phyloP scores from a whole-genome alignment of 257 asterid species.

The Solanum neorickii region DNA sequence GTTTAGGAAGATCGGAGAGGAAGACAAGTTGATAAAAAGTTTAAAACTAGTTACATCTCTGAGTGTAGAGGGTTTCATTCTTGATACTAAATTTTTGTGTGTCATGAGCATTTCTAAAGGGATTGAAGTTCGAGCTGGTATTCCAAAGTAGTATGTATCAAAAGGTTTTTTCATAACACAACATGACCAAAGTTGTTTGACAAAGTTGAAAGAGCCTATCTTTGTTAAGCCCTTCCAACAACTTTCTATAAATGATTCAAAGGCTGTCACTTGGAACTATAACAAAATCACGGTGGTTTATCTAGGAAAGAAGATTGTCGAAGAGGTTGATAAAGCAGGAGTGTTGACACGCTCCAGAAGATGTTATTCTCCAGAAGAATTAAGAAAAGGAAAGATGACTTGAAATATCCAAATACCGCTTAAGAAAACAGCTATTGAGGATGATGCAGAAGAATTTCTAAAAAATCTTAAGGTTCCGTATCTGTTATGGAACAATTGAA shows the following conservation, averaged over 20 bases:
- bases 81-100: background rate
- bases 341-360: background rate
- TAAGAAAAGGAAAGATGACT: background rate
- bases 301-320: background rate
- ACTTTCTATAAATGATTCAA: background rate
- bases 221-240: background rate
- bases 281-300: background rate
- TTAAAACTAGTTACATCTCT: background rate
- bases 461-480: background rate
- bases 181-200: background rate
- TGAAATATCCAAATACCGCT: background rate
- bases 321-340: background rate
- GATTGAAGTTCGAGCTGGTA: fast-evolving
- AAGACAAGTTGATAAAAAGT: background rate
- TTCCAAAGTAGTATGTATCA: background rate
- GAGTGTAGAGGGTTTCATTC: background rate
- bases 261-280: background rate
- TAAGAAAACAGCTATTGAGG: background rate
- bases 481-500: background rate
- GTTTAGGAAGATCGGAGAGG: background rate
- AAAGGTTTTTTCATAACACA: background rate
- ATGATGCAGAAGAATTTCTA: no score
- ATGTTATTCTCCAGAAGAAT: background rate
- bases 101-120: fast-evolving
- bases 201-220: background rate